Base-by-base conservation (phyloP, 1,139 yeast species). In the Kodamaea alishanica region DNA sequence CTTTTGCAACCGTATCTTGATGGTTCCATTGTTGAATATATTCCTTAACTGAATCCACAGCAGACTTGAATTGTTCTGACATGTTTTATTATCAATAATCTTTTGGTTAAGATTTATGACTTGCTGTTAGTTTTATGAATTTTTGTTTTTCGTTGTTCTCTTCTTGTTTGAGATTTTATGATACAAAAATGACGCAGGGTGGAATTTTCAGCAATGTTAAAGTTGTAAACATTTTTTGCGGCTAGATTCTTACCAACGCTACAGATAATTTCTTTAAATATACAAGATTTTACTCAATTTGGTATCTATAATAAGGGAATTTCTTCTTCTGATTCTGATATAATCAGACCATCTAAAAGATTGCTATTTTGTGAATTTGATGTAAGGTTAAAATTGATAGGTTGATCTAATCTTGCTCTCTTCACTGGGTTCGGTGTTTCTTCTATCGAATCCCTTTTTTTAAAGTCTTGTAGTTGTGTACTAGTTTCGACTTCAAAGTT, bases 271-370 rank as follows among this genome's bases (percentile, higher is more conserved):
- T 27, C 30, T 11, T 27, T 11, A 9, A 27, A 8, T 27, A 8
- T 27, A 11, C 15, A 15, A 8, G 7, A 27, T 27, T 10, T n/a
- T 15, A 15, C 26, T 20, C 8, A 31, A 10, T 11, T 24, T 20
- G 24, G 33, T 20, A 8, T 26, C 33, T 33, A 32, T 24, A 38
- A 23, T 23, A 35, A 24, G 2, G 39, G 39, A 3, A 43, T 40
- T 30, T 45, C 51, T 24, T 47, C 50, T 26, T 49, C 52, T 2
- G 49, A 45, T 29, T 47, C 52, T 10, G 47, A 47, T 8, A 48
- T 48, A 6, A 35, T 42, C 46, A 43, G 46, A 5, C 28, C 39
- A n/a, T 31, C 32, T 24, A 9, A 24, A 8, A 15, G 12, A 15
- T n/a, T 32, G 7, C 10, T n/a, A 8, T 20, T 23, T 29, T 15